A percentile compares a stretch with the other conserved stretches of the same genome.
These are phyloP conservation scores for Phytophthora idaei DNA, from an alignment of 352 stramenopile species.

Conservation along the genomic window DNA sequence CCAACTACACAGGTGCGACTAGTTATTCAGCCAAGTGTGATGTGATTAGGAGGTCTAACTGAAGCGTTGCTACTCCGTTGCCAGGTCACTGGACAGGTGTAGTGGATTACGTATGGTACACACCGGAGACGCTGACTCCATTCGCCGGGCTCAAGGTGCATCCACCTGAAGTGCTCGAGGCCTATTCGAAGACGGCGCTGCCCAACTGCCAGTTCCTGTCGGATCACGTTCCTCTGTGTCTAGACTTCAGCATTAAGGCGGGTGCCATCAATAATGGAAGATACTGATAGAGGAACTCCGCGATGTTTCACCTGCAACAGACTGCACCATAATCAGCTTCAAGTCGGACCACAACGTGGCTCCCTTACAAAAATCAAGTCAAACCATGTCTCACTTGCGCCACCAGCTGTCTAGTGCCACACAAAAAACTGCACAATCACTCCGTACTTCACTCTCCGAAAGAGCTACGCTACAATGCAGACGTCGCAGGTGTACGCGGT, in stretches of 20 bases:
- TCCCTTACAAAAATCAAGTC: slow-evolving; percentile 14
- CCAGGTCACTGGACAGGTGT: slow-evolving; percentile 94
- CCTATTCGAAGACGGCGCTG: slow-evolving; percentile 91
- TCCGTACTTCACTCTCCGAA: slow-evolving; percentile 2
- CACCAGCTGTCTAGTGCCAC: slow-evolving; percentile 19
- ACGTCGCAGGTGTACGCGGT: slow-evolving; percentile 87
- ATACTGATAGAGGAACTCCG: slow-evolving; percentile 53
- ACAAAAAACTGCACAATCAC: slow-evolving; percentile 4
- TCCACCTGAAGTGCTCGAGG: slow-evolving; percentile 86
- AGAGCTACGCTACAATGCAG: slow-evolving; percentile 58
- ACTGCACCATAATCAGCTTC: slow-evolving; percentile 19
- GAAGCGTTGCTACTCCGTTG: slow-evolving; percentile 3
- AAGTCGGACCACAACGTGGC: slow-evolving; percentile 11
- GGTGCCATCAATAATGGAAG: slow-evolving; percentile 44
- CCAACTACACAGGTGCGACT: slow-evolving; percentile 95
- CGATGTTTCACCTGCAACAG: slow-evolving; percentile 1
- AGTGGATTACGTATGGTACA: slow-evolving; percentile 99
- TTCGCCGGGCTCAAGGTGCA: slow-evolving; percentile 95
- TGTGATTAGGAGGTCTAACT: slow-evolving; percentile 3
- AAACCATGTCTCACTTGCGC: slow-evolving; percentile 17
- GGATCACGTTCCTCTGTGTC: slow-evolving; percentile 95
- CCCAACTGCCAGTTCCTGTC: slow-evolving; percentile 96
- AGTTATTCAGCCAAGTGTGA: background rate
- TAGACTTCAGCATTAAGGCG: slow-evolving; percentile 89
- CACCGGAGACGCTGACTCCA: slow-evolving; percentile 90